Conservation (phyloP, 2,329 filamentous ascomycete species). For the Epichloe coenophiala region DNA sequence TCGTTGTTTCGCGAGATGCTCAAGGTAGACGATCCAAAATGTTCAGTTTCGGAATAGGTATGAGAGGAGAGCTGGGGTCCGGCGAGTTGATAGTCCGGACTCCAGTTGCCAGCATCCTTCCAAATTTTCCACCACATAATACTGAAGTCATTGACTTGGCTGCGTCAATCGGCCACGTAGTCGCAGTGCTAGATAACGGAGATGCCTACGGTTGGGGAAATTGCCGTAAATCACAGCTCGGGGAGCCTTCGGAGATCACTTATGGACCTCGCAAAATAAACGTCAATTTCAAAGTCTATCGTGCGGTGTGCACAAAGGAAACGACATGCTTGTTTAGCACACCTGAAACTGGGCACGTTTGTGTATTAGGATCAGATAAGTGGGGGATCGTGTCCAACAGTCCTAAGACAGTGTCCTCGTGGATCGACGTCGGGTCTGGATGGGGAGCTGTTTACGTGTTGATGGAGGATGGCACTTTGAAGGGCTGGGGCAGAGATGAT, state of each 20-base stretch:
- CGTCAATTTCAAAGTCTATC: constrained; percentile 46
- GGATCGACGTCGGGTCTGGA: constrained; percentile 59
- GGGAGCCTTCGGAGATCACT: constrained; percentile 39
- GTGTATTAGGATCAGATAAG: constrained; percentile 63
- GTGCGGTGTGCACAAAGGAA: constrained; percentile 69
- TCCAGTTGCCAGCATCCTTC: constrained; percentile 34
- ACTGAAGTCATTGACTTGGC: constrained; percentile 50
- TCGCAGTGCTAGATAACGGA: constrained; percentile 61
- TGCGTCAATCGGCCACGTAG: constrained; percentile 65
- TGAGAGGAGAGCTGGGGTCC: constrained; percentile 60
- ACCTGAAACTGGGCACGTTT: constrained; percentile 41
- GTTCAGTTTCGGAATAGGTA: constrained; percentile 51
- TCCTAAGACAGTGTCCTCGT: constrained; percentile 38
- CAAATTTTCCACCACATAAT: constrained; percentile 48
- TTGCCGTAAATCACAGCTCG: constrained; percentile 74
- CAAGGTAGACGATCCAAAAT: constrained; percentile 32
- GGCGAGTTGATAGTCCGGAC: constrained; percentile 38
- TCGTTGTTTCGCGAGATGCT: constrained; percentile 40
- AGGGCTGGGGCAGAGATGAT: constrained; percentile 74
- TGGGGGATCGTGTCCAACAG: constrained; percentile 49
- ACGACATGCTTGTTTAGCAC: constrained; percentile 62
- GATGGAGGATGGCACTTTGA: constrained; percentile 41
- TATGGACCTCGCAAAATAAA: constrained; percentile 49
- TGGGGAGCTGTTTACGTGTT: constrained; percentile 76
- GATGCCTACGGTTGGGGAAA: constrained; percentile 81